A percentile compares a stretch with the other conserved stretches of the same genome.
Evolutionary conservation across 805 yeast genomes (phyloP).

Genomic region (Kluyveromyces nonfermentans): DNA sequence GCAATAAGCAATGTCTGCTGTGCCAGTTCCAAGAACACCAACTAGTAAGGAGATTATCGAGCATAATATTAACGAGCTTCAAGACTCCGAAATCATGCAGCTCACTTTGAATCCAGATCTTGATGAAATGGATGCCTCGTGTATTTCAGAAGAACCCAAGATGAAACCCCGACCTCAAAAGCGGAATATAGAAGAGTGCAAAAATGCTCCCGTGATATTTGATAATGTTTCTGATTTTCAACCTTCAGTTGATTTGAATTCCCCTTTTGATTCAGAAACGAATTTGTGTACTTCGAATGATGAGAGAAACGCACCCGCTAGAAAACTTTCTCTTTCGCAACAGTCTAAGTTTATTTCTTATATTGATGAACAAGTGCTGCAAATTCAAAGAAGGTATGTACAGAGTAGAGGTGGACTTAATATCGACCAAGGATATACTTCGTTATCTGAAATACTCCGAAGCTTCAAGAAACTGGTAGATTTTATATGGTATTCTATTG

Average conservation of each 20-base stretch:
- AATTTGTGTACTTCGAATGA: slow-evolving; percentile 4
- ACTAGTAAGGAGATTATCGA: neutral
- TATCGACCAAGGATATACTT: slow-evolving; percentile 24
- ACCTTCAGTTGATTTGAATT: slow-evolving; percentile 22
- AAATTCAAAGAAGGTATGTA: slow-evolving; percentile 45
- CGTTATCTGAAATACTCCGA: slow-evolving; percentile 29
- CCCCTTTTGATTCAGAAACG: slow-evolving; percentile 24
- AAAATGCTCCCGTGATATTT: slow-evolving; percentile 10
- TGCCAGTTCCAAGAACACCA: slow-evolving; percentile 1
- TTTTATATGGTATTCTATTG: slow-evolving; percentile 55
- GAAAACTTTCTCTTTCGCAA: slow-evolving; percentile 37
- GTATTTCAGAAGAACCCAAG: neutral
- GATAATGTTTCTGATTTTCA: slow-evolving; percentile 25
- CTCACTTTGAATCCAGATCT: slow-evolving; percentile 3
- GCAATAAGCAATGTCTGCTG: neutral
- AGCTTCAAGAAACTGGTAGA: slow-evolving; percentile 43
- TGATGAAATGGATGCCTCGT: neutral
- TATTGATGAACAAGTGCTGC: slow-evolving; percentile 44
- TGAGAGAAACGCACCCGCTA: slow-evolving; percentile 4
- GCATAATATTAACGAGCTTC: slow-evolving; percentile 1
- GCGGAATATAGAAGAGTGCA: neutral
- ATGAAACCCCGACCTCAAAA: neutral
- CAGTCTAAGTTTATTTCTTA: slow-evolving; percentile 47
- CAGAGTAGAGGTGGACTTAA: slow-evolving; percentile 32
- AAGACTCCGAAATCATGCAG: neutral